phyloP scores from a whole-genome alignment of 2,329 filamentous ascomycete genomes.

The Neurospora sp. region DNA sequence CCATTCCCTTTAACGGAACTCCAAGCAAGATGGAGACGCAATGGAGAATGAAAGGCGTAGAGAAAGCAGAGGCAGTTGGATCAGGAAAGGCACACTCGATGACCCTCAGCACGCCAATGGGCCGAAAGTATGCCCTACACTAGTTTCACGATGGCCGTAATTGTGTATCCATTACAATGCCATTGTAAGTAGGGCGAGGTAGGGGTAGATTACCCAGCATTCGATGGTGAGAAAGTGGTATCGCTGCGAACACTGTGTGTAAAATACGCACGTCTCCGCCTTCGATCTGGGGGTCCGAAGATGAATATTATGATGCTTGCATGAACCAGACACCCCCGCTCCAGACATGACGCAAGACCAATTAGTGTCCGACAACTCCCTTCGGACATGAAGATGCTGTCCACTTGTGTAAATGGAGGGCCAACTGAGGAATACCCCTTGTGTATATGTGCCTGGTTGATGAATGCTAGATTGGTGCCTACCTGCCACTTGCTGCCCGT shows the following conservation, averaged over 20 bases:
- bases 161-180: neutral
- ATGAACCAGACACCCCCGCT: neutral
- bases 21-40: neutral
- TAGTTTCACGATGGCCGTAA: neutral
- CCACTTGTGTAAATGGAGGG: neutral
- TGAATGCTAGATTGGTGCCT: neutral
- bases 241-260: neutral
- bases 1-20: neutral
- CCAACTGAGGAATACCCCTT: no score
- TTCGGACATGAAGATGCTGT: neutral
- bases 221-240: neutral
- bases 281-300: neutral
- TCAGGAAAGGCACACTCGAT: neutral
- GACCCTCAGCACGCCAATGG: neutral
- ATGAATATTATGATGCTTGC: neutral
- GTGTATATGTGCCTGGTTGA: neutral
- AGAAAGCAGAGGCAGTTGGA: neutral
- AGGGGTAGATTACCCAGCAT: neutral
- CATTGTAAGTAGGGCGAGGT: neutral
- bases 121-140: neutral
- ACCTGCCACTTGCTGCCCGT: neutral
- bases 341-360: neutral
- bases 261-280: neutral
- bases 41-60: neutral
- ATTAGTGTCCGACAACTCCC: neutral